These are phyloP conservation scores for Cyclotella atomus DNA, from an alignment of 108 stramenopile genomes.

Conservation along the genomic window DNA sequence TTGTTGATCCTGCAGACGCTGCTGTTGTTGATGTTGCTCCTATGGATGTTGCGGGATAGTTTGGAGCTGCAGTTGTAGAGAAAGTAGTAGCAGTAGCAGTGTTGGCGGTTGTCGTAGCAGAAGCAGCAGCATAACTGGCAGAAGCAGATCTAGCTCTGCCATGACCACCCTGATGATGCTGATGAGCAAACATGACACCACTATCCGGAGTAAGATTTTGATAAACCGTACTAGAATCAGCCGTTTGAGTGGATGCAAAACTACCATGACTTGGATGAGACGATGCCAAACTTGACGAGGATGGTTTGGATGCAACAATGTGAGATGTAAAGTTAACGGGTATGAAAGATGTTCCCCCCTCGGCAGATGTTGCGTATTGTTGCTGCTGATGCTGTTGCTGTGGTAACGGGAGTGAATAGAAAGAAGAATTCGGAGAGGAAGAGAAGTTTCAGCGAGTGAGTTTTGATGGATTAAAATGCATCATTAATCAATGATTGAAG, in stretches of 20 bases:
- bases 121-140: too few relatives aligned
- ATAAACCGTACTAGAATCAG: not conserved
- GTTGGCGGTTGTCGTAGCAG: too few relatives aligned
- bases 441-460: too few relatives aligned
- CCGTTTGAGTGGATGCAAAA: conserved; percentile 10
- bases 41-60: not conserved
- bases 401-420: not conserved
- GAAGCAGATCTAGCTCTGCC: not conserved
- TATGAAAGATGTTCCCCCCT: not conserved
- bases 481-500: too few relatives aligned
- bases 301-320: not conserved
- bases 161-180: not conserved
- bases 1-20: not conserved
- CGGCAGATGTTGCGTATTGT: not conserved
- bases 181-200: not conserved
- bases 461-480: too few relatives aligned
- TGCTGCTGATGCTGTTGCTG: not conserved
- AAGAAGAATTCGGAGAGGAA: too few relatives aligned
- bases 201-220: not conserved
- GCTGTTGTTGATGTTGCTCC: not conserved
- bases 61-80: not conserved
- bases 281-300: not conserved
- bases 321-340: conserved; percentile 1
- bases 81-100: not conserved
- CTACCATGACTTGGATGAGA: not conserved